Percentiles rank a stretch among this genome's conserved stretches.
Conservation (phyloP, 768 basidiomycete species). For the Hygrophorus russula region DNA sequence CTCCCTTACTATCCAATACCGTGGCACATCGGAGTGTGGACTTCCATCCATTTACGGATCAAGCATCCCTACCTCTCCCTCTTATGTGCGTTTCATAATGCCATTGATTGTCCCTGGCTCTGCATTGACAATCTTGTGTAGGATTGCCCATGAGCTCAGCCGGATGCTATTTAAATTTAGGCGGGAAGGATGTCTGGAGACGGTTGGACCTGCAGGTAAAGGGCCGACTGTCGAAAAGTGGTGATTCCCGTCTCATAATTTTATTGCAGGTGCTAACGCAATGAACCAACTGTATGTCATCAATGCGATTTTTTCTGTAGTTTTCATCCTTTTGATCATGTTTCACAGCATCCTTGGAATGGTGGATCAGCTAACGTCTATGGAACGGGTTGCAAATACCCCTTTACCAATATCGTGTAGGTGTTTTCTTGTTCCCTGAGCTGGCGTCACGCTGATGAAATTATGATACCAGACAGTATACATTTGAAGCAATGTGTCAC, state of each 20-base stretch:
- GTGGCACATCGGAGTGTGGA: conserved; percentile 39
- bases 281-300: conserved; percentile 51
- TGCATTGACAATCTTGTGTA: conserved; percentile 15
- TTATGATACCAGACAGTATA: conserved; percentile 52
- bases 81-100: conserved; percentile 42
- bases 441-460: background rate
- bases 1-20: conserved; percentile 51
- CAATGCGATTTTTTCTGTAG: background rate
- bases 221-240: background rate
- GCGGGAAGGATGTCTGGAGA: conserved; percentile 75
- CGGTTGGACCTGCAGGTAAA: conserved; percentile 79
- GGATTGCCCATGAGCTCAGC: conserved; percentile 75
- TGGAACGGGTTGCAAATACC: conserved; percentile 90
- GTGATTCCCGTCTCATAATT: conserved; percentile 1
- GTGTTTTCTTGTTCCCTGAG: conserved; percentile 13
- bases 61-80: conserved; percentile 68
- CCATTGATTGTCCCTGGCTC: background rate
- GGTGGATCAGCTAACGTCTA: conserved; percentile 74
- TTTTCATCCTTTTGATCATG: conserved; percentile 3
- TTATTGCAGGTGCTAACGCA: conserved; percentile 56
- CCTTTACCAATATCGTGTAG: conserved; percentile 69
- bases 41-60: conserved; percentile 45
- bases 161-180: conserved; percentile 62
- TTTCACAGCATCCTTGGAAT: conserved; percentile 56
- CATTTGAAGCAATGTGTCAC: conserved; percentile 95